These are phyloP conservation scores for Epipyxis sp. DNA, from an alignment of 108 stramenopile genomes.

Conservation along the genomic window DNA sequence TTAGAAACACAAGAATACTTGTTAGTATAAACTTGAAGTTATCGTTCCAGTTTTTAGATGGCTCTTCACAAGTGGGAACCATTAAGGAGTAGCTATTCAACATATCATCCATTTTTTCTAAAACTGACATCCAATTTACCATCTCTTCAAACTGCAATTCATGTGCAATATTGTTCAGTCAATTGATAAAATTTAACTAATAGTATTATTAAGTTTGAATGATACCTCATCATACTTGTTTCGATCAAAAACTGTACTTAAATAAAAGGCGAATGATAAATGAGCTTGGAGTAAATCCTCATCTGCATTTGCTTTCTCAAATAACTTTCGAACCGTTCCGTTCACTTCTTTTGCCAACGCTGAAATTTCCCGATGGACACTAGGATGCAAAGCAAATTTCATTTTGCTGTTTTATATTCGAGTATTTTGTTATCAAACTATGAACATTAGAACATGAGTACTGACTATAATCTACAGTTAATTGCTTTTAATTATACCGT, in stretches of 20 bases:
- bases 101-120: neutral
- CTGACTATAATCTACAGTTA: too few species aligned
- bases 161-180: neutral
- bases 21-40: neutral
- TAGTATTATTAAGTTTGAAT: neutral
- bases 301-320: neutral
- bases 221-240: neutral
- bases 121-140: neutral
- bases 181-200: neutral
- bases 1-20: neutral
- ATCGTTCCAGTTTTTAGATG: too few species aligned
- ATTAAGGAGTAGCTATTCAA: neutral
- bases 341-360: neutral
- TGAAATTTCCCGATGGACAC: neutral
- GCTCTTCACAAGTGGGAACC: too few species aligned
- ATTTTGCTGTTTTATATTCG: too few species aligned
- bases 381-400: neutral
- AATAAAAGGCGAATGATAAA: neutral
- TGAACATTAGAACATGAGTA: too few species aligned
- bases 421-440: too few species aligned
- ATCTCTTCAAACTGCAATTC: neutral
- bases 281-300: neutral
- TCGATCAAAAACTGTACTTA: neutral
- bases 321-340: neutral
- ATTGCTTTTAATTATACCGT: too few species aligned